A percentile compares a stretch with the other conserved stretches of the same genome.
Evolutionary conservation across 495 filamentous ascomycete species (phyloP).

Genomic region (Xylaria sp.): DNA sequence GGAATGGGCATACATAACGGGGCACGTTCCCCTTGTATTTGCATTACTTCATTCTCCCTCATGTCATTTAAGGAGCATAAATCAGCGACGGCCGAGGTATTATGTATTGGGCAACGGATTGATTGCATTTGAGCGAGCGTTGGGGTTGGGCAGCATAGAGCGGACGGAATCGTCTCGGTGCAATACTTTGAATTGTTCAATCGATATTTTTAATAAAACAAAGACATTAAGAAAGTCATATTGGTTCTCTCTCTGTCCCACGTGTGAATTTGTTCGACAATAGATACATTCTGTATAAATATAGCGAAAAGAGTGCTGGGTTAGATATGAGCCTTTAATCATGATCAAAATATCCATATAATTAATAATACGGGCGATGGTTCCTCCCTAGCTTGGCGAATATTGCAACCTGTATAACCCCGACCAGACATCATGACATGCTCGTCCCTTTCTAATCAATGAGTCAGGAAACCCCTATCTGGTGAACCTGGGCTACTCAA

Average conservation of each 20-base stretch:
- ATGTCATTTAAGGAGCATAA: slow-evolving; percentile 14
- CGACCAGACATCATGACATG: no score
- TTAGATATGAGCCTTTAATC: background rate
- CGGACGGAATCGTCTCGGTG: background rate
- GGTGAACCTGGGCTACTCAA: no score
- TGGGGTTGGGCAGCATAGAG: slow-evolving; percentile 24
- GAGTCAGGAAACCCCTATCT: no score
- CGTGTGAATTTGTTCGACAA: background rate
- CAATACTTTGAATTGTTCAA: background rate
- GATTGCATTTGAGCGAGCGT: slow-evolving; percentile 26
- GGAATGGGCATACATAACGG: background rate
- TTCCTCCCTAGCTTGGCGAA: no score
- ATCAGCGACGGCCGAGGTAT: slow-evolving; percentile 12
- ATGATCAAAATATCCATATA: background rate
- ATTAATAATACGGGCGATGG: no score
- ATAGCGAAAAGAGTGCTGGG: background rate
- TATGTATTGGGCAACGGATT: slow-evolving; percentile 12
- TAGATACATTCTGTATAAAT: no score
- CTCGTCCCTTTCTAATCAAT: no score
- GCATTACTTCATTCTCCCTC: slow-evolving; percentile 1
- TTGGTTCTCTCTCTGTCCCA: background rate
- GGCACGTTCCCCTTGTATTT: background rate
- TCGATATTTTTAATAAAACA: background rate
- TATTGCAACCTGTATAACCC: no score
- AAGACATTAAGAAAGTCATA: background rate